These are phyloP conservation scores for Vaccinium darrowii DNA, from an alignment of 148 eudicot species.

Conservation along the genomic window DNA sequence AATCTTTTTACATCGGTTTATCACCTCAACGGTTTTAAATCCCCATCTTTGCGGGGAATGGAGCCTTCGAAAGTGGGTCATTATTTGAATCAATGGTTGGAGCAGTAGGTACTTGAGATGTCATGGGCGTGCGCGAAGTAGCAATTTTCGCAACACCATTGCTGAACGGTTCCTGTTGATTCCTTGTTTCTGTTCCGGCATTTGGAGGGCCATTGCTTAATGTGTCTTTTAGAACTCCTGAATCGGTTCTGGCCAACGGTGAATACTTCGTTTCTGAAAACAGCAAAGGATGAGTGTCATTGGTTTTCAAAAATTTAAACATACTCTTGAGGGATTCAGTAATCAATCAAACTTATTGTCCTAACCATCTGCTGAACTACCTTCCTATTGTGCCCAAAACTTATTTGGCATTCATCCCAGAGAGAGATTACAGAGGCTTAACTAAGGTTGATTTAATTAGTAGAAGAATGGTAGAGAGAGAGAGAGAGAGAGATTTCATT, in stretches of 20 bases:
- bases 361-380: neutral
- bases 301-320: too few relatives aligned
- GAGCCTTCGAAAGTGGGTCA: constrained; percentile 29
- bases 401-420: neutral
- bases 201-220: constrained; percentile 38
- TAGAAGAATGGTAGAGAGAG: neutral
- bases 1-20: constrained; percentile 17
- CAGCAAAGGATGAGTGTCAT: neutral
- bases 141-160: constrained; percentile 41
- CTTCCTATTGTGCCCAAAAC: neutral
- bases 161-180: constrained; percentile 37
- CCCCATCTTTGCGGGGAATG: constrained; percentile 42
- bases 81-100: constrained; percentile 34
- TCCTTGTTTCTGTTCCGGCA: constrained; percentile 33
- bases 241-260: constrained; percentile 53
- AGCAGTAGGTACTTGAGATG: constrained; percentile 29
- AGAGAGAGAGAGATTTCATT: too few relatives aligned
- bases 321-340: neutral
- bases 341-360: neutral
- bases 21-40: constrained; percentile 36
- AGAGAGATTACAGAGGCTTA: neutral
- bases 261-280: constrained; percentile 68
- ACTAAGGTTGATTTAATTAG: neutral
- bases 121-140: constrained; percentile 18
- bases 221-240: constrained; percentile 30